phyloP scores from a whole-genome alignment of 345 rosid species.

The Euphorbia tirucalli region DNA sequence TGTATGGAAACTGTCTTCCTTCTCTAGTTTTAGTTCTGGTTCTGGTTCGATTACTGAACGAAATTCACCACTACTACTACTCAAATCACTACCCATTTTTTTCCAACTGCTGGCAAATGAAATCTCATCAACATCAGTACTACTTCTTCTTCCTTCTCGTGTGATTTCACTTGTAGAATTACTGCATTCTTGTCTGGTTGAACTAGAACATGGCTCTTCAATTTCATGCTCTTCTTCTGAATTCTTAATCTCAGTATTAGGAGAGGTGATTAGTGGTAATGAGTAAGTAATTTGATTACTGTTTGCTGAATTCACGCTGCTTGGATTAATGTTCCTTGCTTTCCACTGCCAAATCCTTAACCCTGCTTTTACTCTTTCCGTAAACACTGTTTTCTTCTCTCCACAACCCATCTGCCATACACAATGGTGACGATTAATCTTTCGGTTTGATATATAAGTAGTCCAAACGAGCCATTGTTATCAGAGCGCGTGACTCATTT shows the following conservation, averaged over 20 bases:
- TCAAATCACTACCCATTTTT: not conserved
- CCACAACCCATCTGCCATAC: slow-evolving; percentile 38
- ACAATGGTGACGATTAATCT: too few relatives aligned
- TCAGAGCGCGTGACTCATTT: too few relatives aligned
- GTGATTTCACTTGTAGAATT: slow-evolving; percentile 4
- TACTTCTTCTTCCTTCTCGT: slow-evolving; percentile 11
- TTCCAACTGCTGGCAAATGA: slow-evolving; percentile 37
- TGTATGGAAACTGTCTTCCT: not conserved
- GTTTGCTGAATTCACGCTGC: not conserved
- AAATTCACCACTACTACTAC: slow-evolving; percentile 1
- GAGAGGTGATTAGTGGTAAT: not conserved
- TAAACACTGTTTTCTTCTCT: slow-evolving; percentile 17
- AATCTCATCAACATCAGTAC: slow-evolving; percentile 18
- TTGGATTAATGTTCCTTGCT: slow-evolving; percentile 16
- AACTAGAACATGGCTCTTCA: not conserved
- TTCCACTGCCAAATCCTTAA: slow-evolving; percentile 24
- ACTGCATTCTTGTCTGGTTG: not conserved
- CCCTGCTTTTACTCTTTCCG: slow-evolving; percentile 12
- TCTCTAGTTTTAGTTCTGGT: not conserved
- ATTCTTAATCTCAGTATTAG: not conserved
- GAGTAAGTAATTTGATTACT: not conserved
- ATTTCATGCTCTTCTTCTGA: not conserved
- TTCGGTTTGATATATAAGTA: too few relatives aligned
- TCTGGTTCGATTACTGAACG: not conserved
- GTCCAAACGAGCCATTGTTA: too few relatives aligned